Conservation (phyloP, 2,329 filamentous ascomycete species). For the Penicillium sp. region DNA sequence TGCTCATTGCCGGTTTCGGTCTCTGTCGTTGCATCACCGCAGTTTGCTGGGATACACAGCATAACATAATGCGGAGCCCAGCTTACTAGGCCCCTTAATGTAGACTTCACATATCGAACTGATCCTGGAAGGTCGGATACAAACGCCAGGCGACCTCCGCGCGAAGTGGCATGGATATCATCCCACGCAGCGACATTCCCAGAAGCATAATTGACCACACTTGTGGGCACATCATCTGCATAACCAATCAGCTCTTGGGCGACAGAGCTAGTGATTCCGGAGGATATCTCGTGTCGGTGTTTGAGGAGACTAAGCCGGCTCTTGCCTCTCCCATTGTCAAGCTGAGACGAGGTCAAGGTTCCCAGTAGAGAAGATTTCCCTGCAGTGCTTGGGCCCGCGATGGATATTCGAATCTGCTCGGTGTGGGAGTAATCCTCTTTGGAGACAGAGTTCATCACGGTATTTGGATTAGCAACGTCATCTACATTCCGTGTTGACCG, state of each 20-base stretch:
- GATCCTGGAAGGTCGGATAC: slow-evolving; percentile 91
- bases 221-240: slow-evolving; percentile 33
- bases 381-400: slow-evolving; percentile 85
- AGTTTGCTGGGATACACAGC: slow-evolving; percentile 81
- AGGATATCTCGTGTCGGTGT: slow-evolving; percentile 88
- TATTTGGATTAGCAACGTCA: background rate
- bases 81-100: slow-evolving; percentile 83
- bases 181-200: slow-evolving; percentile 90
- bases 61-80: slow-evolving; percentile 96
- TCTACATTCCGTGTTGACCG: slow-evolving; percentile 1
- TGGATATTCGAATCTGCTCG: slow-evolving; percentile 78
- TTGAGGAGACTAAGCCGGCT: slow-evolving; percentile 85
- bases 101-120: slow-evolving; percentile 83
- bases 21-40: slow-evolving; percentile 50
- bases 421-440: slow-evolving; percentile 50
- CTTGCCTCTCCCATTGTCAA: slow-evolving; percentile 90
- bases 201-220: slow-evolving; percentile 74
- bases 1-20: slow-evolving; percentile 25
- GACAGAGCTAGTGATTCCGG: slow-evolving; percentile 90
- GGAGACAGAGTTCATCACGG: background rate
- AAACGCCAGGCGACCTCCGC: slow-evolving; percentile 74
- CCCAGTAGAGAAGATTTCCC: slow-evolving; percentile 92
- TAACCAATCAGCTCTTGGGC: slow-evolving; percentile 94
- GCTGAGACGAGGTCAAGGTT: slow-evolving; percentile 78
- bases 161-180: slow-evolving; percentile 81